Evolutionary conservation across 768 basidiomycete genomes (phyloP), one percentile per base, ranked within the genome.

Genomic region (Psilocybe azurescens): DNA sequence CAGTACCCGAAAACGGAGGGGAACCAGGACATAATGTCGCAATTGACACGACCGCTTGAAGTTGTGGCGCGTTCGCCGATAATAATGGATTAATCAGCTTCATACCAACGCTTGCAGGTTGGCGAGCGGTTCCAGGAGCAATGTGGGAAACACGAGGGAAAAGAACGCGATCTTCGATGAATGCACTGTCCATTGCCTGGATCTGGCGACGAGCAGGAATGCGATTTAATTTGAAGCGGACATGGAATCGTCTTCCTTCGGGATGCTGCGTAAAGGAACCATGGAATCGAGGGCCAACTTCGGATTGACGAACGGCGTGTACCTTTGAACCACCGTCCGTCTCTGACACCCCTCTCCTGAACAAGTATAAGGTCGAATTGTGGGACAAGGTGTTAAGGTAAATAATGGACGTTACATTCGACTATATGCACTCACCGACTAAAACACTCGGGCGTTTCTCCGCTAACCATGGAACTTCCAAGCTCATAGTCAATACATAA

Each of bases 1-100:
- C 67, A 88, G 87, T 88, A 87, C 18, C 88, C 88, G 69, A 87
- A 64, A 88, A 88, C 0, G 87, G 86, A 0, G 76, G 76, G 5
- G 79, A 78, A 7, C 87, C 85, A 13, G 73, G 70, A 1, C 69
- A 75, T 53, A 78, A 75, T 8, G 73, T 65, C 16, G 80, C 51
- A 36, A 88, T 85, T 0, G 84, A 78, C 7, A 71, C 70, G 3
- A 88, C 80, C 3, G 86, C 82, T 47, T 81, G 77, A 36, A 82
- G 61, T 68, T 89, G 87, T 8, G 66, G 65, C 16, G 50, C 48
- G 68, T 90, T 89, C 0, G 64, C 61, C 1, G 72, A 71, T 47
- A 89, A 78, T 9, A 82, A 67, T 0, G 72, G 63, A 62, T 89
- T 86, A 62, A 74, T 74, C 0, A 78, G 65, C 29, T 62, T 70